Evolutionary conservation across 225 moss, liverwort and hornwort genomes (phyloP), one percentile per base, ranked within the genome.

Genomic region (Polytrichum commune): DNA sequence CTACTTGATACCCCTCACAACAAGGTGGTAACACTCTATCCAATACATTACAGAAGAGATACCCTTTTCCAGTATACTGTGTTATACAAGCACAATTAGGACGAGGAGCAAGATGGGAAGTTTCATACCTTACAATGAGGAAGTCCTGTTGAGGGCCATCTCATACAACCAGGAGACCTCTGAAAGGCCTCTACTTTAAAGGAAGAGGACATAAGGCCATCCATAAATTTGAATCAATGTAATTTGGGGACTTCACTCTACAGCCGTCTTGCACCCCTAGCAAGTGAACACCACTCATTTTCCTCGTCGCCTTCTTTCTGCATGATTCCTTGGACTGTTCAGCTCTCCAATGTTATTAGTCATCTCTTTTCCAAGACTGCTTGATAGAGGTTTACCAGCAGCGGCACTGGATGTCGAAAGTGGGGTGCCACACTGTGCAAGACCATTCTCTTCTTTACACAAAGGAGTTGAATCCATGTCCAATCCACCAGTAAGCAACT

Each of bases 401-500:
- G 72, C 20, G 18, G 68, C 77, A 72, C 66, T 68, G 54, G 75
- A 75, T 29, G 4, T 77, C 26, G 75, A 66, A 23, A 64, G 20
- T 28, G 75, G 68, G 67, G 75, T 71, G 27, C 63, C 79, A 24
- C 53, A 68, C 26, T 63, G 62, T 26, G 68, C 27, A 70, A 30
- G 7, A 56, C 56, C 60, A 6, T 29, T 71, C 30, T 79, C 81
- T 29, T 78, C 83, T 58, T 64, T 76, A 29, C 81, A 63, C 23
- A 80, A 62, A 24, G 77, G 26, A 33, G 69, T 53, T 25, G 78
- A 73, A 29, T 76, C 71, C 30, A 78, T 76, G 62, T 83, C 76
- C 74, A 87, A 69, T 67, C 74, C 78, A 13, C 76, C 78, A 25
- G 20, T 66, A 18, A 83, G 86, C 66, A 87, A 69, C 66, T 81